Base-by-base conservation (phyloP, 805 yeast genomes). In the Nakazawaea pomicola region DNA sequence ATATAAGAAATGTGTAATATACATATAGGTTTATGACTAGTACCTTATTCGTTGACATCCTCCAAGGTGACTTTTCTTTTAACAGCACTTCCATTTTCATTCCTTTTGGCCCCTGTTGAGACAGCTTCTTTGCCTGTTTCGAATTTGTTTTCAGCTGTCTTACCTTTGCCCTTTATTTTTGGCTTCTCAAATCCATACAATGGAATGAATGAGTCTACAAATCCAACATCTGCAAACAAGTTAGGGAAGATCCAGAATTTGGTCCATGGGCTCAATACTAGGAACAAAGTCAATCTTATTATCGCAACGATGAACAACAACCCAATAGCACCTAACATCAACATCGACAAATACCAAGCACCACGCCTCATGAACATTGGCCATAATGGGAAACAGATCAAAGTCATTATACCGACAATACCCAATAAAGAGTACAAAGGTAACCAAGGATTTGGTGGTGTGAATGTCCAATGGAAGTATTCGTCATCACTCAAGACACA, bases 191-290 rank as follows among this genome's bases (percentile, higher is more conserved):
- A 89, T 3, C 80, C 93, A 56, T 84, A 93, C n/a, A 82, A 50
- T 4, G 99, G 99, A 49, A 72, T 72, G 68, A 93, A 93, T 68
- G 95, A 84, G 45, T 91, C 98, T 46, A 91, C 56, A 48, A 93
- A 83, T 18, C 97, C 96, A 53, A 95, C 90, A 57, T 93, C 99
- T 47, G 82, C 99, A 63, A 90, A 93, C 56, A 93, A 70, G 58
- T 91, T 91, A 43, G 99, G 99, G 72, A 88, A 91, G 35, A 93
- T 59, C 99, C 99, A 93, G 58, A 93, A 72, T 33, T 41, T 41
- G n/a, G 95, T 95, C 32, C 78, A 78, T 6, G 78, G 75, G 43
- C 73, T 64, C 1, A 75, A 61, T 36, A 81, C 64, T 49, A 74
- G 72, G 52, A 79, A 87, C 19, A 93, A 57, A 30, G 90, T 68